phyloP scores from a whole-genome alignment of 805 yeast genomes.

The Cyberlindnera samutprakarnensis region DNA sequence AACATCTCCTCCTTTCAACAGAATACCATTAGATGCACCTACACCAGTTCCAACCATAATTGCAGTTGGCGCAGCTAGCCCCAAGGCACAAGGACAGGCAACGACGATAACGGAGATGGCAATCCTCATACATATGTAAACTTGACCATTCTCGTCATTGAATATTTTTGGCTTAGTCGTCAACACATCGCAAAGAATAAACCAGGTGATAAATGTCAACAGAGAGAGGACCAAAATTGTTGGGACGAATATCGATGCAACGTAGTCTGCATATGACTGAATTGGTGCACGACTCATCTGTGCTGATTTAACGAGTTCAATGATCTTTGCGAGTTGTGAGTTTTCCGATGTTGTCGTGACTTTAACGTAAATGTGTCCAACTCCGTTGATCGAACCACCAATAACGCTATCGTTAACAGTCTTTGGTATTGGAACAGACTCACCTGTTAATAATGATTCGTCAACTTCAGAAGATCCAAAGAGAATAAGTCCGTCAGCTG shows the following conservation, averaged over 20 bases:
- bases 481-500: conserved; percentile 83
- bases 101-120: conserved; percentile 92
- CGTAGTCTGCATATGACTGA: conserved; percentile 77
- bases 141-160: conserved; percentile 42
- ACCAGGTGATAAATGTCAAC: conserved; percentile 63
- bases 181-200: conserved; percentile 29
- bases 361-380: conserved; percentile 59
- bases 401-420: conserved; percentile 52
- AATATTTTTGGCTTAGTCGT: conserved; percentile 43
- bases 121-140: conserved; percentile 64
- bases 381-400: conserved; percentile 89
- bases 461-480: conserved; percentile 79
- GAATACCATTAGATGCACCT: conserved; percentile 83
- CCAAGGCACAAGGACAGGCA: conserved; percentile 98
- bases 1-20: conserved; percentile 89
- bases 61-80: conserved; percentile 97
- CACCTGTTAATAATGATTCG: conserved; percentile 91
- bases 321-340: conserved; percentile 84
- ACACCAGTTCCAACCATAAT: conserved; percentile 98
- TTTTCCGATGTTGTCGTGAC: conserved; percentile 72
- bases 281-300: conserved; percentile 87
- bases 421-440: conserved; percentile 70
- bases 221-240: conserved; percentile 53
- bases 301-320: conserved; percentile 79
- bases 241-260: conserved; percentile 85